phyloP scores from a whole-genome alignment of 371 early-diverging fungal species.

The Lichtheimia hyalospora region DNA sequence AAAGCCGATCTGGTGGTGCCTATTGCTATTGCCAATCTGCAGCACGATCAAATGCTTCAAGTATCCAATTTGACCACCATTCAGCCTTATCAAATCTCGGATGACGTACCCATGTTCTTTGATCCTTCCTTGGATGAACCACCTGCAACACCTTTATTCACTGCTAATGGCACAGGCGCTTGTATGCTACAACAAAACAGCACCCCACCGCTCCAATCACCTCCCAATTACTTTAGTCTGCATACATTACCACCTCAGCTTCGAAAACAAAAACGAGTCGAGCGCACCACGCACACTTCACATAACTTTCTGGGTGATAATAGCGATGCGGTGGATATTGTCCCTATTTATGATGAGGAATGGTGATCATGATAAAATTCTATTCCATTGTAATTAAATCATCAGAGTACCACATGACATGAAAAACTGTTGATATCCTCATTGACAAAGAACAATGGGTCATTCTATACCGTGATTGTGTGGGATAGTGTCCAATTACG shows the following conservation, averaged over 20 bases:
- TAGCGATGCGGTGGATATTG: constrained; percentile 19
- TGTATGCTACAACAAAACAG: too few species aligned
- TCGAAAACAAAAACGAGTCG: constrained; percentile 27
- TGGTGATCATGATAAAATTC: neutral
- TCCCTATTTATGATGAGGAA: neutral
- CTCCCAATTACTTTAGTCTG: constrained; percentile 46
- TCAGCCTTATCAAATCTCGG: constrained; percentile 23
- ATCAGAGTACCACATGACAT: too few species aligned
- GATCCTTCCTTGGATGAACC: constrained; percentile 41
- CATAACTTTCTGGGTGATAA: too few species aligned
- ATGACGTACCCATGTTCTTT: constrained; percentile 41
- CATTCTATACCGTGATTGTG: too few species aligned
- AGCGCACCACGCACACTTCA: constrained; percentile 2
- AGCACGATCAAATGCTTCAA: constrained; percentile 36
- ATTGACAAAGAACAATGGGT: too few species aligned
- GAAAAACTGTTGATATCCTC: too few species aligned
- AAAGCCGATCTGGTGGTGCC: constrained; percentile 33
- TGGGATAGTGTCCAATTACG: too few species aligned
- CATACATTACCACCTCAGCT: constrained; percentile 34
- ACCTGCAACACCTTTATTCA: constrained; percentile 19
- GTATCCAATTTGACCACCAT: constrained; percentile 37
- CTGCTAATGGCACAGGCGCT: constrained; percentile 9
- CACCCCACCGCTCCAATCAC: constrained; percentile 37
- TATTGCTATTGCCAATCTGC: constrained; percentile 41
- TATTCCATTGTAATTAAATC: too few species aligned